These are phyloP conservation scores for Talaromyces verruculosus DNA, from an alignment of 2,329 filamentous ascomycete species.

Conservation along the genomic window DNA sequence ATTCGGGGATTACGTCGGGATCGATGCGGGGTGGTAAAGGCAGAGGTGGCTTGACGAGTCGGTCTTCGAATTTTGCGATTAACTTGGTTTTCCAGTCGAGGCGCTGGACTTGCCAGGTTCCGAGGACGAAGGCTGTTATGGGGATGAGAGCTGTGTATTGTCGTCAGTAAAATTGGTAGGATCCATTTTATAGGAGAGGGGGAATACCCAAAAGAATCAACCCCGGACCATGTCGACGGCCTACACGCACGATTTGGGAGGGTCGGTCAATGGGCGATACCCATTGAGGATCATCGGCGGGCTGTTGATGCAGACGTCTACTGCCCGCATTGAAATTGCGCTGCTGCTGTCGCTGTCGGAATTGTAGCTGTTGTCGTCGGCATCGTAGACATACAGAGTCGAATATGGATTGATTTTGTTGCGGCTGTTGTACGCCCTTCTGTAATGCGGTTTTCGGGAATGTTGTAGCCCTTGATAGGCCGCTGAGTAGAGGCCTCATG, in stretches of 20 bases:
- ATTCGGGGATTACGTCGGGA: constrained; percentile 76
- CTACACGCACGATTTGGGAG: constrained; percentile 72
- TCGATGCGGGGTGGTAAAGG: constrained; percentile 83
- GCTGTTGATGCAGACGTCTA: constrained; percentile 43
- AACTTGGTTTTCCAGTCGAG: constrained; percentile 92
- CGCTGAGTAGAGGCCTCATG: constrained; percentile 22
- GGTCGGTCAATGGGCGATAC: constrained; percentile 85
- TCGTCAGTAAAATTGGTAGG: not conserved
- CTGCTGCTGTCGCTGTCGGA: constrained; percentile 34
- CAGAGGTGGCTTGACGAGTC: constrained; percentile 78
- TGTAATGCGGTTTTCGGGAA: constrained; percentile 23
- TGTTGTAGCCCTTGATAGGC: constrained; percentile 28
- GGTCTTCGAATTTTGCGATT: constrained; percentile 88
- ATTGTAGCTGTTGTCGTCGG: constrained; percentile 40
- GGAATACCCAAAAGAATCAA: constrained; percentile 70
- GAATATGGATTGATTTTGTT: constrained; percentile 26
- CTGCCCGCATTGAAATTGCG: constrained; percentile 38
- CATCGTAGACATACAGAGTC: constrained; percentile 40
- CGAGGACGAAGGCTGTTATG: constrained; percentile 82
- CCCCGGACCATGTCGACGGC: constrained; percentile 74
- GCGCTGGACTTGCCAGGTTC: constrained; percentile 93
- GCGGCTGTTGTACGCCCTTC: constrained; percentile 8
- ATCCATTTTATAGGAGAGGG: not conserved
- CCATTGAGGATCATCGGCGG: constrained; percentile 74
- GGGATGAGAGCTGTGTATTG: constrained; percentile 69